Evolutionary conservation across 2,329 filamentous ascomycete genomes (phyloP).

Genomic region (Nemania diffusa): DNA sequence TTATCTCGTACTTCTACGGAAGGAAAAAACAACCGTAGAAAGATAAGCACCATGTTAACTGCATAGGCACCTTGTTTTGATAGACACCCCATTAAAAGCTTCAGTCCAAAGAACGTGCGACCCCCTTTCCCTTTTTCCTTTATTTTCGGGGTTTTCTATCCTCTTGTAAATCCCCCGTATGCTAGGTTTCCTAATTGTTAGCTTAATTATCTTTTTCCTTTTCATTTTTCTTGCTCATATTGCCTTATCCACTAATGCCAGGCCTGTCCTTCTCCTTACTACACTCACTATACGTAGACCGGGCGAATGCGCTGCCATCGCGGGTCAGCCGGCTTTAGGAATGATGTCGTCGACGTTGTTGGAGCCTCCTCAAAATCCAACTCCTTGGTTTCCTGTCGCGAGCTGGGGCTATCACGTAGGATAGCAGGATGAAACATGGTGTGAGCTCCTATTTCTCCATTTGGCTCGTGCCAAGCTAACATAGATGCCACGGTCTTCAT

Average conservation of each 20-base stretch:
- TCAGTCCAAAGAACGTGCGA: slow-evolving; percentile 35
- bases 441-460: slow-evolving; percentile 33
- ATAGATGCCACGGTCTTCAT: slow-evolving; percentile 43
- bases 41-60: slow-evolving; percentile 18
- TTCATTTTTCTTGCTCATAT: slow-evolving; percentile 20
- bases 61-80: slow-evolving; percentile 20
- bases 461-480: slow-evolving; percentile 40
- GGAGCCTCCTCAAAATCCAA: slow-evolving; percentile 34
- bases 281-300: slow-evolving; percentile 34
- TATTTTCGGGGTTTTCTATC: background rate
- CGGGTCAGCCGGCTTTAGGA: slow-evolving; percentile 14
- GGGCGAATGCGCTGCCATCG: slow-evolving; percentile 37
- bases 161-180: slow-evolving; percentile 20
- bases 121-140: background rate
- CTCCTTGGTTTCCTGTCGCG: slow-evolving; percentile 10
- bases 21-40: slow-evolving; percentile 7
- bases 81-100: slow-evolving; percentile 32
- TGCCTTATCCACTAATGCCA: slow-evolving; percentile 7
- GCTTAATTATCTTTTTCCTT: slow-evolving; percentile 12
- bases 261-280: background rate
- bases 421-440: slow-evolving; percentile 34
- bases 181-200: slow-evolving; percentile 21
- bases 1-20: slow-evolving; percentile 17
- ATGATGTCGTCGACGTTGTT: slow-evolving; percentile 20
- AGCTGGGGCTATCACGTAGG: slow-evolving; percentile 11